These are phyloP conservation scores for Kluyveromyces wickerhamii DNA, from an alignment of 805 yeast genomes.

Conservation along the genomic window DNA sequence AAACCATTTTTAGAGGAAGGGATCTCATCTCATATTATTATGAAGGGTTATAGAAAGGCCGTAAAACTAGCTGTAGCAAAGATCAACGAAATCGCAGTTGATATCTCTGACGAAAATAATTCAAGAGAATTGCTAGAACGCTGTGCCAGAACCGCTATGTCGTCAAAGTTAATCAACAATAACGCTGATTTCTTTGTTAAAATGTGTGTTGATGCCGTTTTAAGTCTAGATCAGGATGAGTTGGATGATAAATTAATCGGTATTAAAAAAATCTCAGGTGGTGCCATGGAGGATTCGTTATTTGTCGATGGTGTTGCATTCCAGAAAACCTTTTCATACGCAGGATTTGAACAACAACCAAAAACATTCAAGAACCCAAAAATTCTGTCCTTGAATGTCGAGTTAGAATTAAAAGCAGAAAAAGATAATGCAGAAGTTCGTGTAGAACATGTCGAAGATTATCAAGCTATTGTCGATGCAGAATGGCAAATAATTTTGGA, in stretches of 20 bases:
- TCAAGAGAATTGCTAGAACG: constrained; percentile 74
- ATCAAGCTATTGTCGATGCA: constrained; percentile 97
- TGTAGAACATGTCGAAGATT: constrained; percentile 85
- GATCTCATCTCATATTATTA: constrained; percentile 80
- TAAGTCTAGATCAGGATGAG: constrained; percentile 74
- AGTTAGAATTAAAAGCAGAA: constrained; percentile 94
- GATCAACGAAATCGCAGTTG: constrained; percentile 68
- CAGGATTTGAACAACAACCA: constrained; percentile 99
- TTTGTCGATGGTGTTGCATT: constrained; percentile 94
- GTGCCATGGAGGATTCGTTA: constrained; percentile 87
- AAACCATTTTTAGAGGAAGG: constrained; percentile 93
- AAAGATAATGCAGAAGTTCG: constrained; percentile 98
- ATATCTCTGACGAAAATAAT: constrained; percentile 45
- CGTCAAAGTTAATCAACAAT: constrained; percentile 82
- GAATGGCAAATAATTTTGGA: constrained; percentile 92
- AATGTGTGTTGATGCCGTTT: constrained; percentile 94
- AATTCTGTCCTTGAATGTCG: constrained; percentile 79
- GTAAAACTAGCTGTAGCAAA: constrained; percentile 65
- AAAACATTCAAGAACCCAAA: constrained; percentile 74
- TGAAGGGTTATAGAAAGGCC: constrained; percentile 82
- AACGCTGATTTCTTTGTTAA: constrained; percentile 86
- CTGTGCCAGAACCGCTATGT: constrained; percentile 97
- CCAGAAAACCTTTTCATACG: constrained; percentile 93
- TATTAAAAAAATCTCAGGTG: constrained; percentile 91
- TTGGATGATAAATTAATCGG: constrained; percentile 89